phyloP scores from a whole-genome alignment of 345 rosid species.

The Fremontodendron californicum region DNA sequence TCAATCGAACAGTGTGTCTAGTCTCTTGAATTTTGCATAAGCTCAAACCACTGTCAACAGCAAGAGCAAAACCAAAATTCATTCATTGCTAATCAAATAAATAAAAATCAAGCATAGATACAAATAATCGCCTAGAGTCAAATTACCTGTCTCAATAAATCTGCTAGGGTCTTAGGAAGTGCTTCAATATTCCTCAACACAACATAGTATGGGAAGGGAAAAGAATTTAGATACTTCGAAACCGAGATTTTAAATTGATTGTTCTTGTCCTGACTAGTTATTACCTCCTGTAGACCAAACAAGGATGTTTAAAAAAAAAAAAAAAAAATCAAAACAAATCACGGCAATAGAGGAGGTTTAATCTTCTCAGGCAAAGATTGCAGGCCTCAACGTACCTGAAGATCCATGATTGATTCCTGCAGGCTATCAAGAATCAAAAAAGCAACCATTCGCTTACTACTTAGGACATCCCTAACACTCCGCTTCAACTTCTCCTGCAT shows the following conservation, averaged over 20 bases:
- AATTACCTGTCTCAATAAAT: constrained; percentile 85
- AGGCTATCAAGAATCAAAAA: constrained; percentile 74
- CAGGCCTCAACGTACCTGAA: constrained; percentile 36
- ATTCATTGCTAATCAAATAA: neutral
- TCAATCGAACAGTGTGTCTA: constrained; percentile 3
- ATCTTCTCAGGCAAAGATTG: neutral
- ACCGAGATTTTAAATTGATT: constrained; percentile 25
- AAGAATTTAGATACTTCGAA: constrained; percentile 68
- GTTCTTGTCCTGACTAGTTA: constrained; percentile 31
- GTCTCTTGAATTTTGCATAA: constrained; percentile 70
- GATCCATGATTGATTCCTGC: constrained; percentile 64
- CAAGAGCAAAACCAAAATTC: neutral
- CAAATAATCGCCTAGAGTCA: neutral
- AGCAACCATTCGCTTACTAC: constrained; percentile 86
- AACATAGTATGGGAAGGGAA: constrained; percentile 87
- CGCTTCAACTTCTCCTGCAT: constrained; percentile 61
- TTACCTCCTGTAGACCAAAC: constrained; percentile 46
- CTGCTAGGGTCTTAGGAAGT: constrained; percentile 80
- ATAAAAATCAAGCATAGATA: neutral
- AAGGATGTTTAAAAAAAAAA: neutral
- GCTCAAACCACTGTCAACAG: constrained; percentile 87
- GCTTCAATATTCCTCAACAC: constrained; percentile 77
- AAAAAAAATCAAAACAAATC: neutral
- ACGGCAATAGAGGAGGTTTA: neutral
- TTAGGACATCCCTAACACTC: constrained; percentile 65